Evolutionary conservation across 208 protist species (phyloP), one percentile per base, ranked within the genome.

Genomic region (Trypanosoma boissoni): DNA sequence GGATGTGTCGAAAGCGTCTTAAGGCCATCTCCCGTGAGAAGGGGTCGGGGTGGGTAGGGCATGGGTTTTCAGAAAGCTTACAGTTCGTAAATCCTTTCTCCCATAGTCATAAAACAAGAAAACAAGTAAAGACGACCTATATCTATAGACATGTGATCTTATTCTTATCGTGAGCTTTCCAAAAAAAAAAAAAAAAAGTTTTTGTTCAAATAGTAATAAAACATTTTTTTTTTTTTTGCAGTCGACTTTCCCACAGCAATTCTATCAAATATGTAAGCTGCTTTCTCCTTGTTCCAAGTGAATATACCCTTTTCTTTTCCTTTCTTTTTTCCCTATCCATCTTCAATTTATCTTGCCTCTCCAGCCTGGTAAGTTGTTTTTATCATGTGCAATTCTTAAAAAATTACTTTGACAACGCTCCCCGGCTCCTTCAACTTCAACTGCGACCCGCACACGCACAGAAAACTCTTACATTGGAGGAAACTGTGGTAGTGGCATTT

Each of bases 171-270:
- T 39, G 34, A 39, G 12, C 34, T 39, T 39, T 12, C 6, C 6
- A 6, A 39, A 39, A 12, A 39, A 43, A 34, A 41, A 46, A 16
- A 61, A 55, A 49, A 63, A 56, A 48, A 6, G n/a, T 32, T 51
- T 51, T 44, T 12, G 10, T 28, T 18, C 9, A 44, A 27, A 28
- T 2, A 36, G 9, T 51, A 61, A 6, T 45, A 6, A 39, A 16
- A 16, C 12, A 16, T 39, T 39, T 6, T 39, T 39, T 39, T 12
- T 39, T 39, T 39, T 6, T 39, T 39, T 39, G 34, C 8, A 6
- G 6, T 39, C 12, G 6, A 6, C 12, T 39, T 39, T 39, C 12
- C 34, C 34, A n/a, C n/a, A n/a, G n/a, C n/a, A n/a, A n/a, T n/a
- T n/a, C n/a, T n/a, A n/a, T n/a, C n/a, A n/a, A n/a, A n/a, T n/a